Base-by-base conservation (phyloP, 106 monocot genomes). In the Dendrobium officinale region DNA sequence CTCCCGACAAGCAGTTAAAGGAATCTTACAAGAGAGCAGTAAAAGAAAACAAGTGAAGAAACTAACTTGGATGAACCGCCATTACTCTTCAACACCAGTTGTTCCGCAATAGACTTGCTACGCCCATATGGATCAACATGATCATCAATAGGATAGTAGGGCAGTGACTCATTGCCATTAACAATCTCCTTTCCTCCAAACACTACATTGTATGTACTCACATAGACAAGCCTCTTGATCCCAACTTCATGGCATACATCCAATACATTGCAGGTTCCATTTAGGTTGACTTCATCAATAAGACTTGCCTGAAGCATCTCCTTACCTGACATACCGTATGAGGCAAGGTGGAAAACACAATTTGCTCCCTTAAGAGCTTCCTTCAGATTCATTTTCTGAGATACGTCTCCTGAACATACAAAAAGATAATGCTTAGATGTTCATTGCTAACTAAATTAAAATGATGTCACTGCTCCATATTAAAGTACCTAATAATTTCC, bases 321-420 rank as follows among this genome's bases (percentile, higher is more conserved):
- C 84, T 99, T 99, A 58, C 99, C 93, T 40, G 95, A 99, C 99
- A 99, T 99, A 42, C 99, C 99, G 80, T 84, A 99, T 10, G 99
- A 99, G 44, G 99, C 99, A 72, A 99, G 87, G 80, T 99, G 99
- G 81, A 95, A 99, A 82, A 95, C 99, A 82, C 95, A 93, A 82
- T 99, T 85, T 47, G 70, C 89, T 11, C 99, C 90, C 15, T 26
- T 79, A 13, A 99, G 80, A 77, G 91, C 95, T 74, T 86, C 89
- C 24, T 89, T 85, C 22, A 99, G 88, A 89, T 95, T 89, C 80
- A 93, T 86, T 75, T 82, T 90, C 51, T 64, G 67, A 55, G 80
- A 81, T 81, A 99, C 89, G 51, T 95, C 91, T 22, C 99, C 99
- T 99, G 93, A 78, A 20, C 29, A 70, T 64, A 37, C 33, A 70